These are phyloP conservation scores for Penicillium sp. DNA, from an alignment of 2,329 filamentous ascomycete genomes.

Conservation along the genomic window DNA sequence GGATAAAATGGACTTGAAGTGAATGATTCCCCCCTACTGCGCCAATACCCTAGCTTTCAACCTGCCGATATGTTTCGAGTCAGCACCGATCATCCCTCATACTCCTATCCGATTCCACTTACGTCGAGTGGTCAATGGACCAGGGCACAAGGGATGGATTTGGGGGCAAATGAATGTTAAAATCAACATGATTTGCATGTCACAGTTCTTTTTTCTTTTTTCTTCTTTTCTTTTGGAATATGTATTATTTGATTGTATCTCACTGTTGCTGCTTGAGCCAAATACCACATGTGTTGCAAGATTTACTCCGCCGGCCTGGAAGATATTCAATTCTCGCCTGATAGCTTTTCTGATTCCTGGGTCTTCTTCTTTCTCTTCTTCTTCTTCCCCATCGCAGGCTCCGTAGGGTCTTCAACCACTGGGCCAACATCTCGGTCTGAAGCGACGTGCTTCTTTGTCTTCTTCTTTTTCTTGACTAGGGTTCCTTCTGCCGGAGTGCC, in stretches of 20 bases:
- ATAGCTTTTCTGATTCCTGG: not conserved
- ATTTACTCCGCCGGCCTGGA: not conserved
- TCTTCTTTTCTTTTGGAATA: not conserved
- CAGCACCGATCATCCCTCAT: not conserved
- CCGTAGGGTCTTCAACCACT: not conserved
- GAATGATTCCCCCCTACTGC: not conserved
- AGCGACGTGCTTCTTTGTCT: conserved; percentile 20
- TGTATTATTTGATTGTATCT: conserved; percentile 9
- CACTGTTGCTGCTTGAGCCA: conserved; percentile 1
- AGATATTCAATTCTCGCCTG: conserved; percentile 1
- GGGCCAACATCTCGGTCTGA: not conserved
- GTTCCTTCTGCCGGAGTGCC: conserved; percentile 48
- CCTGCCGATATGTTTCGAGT: not conserved
- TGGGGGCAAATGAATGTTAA: not conserved
- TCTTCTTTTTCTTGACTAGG: conserved; percentile 59
- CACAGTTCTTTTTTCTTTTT: not conserved
- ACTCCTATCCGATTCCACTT: not conserved
- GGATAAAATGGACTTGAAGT: conserved; percentile 12
- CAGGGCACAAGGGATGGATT: not conserved
- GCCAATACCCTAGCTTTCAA: conserved; percentile 16
- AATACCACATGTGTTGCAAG: conserved; percentile 2
- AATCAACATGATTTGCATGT: not conserved
- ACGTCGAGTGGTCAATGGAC: not conserved
- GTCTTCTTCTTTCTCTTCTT: conserved; percentile 8
- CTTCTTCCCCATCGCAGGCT: conserved; percentile 1